phyloP scores from a whole-genome alignment of 164 flowering plant genomes.

The Liriodendron chinense region DNA sequence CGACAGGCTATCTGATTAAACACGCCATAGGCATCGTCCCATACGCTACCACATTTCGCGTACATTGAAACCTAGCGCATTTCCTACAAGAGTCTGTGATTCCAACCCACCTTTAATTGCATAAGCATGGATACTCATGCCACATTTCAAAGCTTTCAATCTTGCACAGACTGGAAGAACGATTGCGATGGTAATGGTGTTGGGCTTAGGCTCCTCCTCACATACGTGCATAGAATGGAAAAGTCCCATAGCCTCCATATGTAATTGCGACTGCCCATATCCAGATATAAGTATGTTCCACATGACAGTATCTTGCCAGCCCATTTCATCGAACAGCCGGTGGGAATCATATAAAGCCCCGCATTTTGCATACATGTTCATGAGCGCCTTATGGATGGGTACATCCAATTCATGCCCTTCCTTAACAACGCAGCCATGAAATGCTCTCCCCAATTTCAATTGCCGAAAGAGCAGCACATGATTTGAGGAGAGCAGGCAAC shows the following conservation, averaged over 20 bases:
- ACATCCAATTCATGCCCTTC: conserved; percentile 44
- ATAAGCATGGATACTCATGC: conserved; percentile 54
- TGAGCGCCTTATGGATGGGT: conserved; percentile 49
- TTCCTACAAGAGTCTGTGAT: conserved; percentile 64
- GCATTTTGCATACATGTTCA: conserved; percentile 82
- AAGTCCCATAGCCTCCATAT: conserved; percentile 39
- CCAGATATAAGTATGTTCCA: conserved; percentile 82
- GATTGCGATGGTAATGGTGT: conserved; percentile 51
- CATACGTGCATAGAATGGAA: conserved; percentile 39
- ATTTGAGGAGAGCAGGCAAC: conserved; percentile 51
- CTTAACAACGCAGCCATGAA: conserved; percentile 53
- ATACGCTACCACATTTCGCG: conserved; percentile 51
- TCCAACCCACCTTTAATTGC: conserved; percentile 58
- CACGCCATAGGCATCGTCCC: conserved; percentile 37
- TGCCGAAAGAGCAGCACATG: conserved; percentile 45
- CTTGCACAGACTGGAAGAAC: conserved; percentile 67
- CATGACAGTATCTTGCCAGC: conserved; percentile 42
- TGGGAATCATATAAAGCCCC: conserved; percentile 42
- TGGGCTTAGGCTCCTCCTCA: conserved; percentile 43
- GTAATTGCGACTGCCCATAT: conserved; percentile 30
- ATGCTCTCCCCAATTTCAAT: conserved; percentile 41
- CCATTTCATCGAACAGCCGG: conserved; percentile 40
- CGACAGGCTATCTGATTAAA: conserved; percentile 42
- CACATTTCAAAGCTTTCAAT: conserved; percentile 28
- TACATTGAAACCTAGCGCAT: conserved; percentile 74